These are phyloP conservation scores for Globisporangium lucens DNA, from an alignment of 352 stramenopile genomes.

Conservation along the genomic window DNA sequence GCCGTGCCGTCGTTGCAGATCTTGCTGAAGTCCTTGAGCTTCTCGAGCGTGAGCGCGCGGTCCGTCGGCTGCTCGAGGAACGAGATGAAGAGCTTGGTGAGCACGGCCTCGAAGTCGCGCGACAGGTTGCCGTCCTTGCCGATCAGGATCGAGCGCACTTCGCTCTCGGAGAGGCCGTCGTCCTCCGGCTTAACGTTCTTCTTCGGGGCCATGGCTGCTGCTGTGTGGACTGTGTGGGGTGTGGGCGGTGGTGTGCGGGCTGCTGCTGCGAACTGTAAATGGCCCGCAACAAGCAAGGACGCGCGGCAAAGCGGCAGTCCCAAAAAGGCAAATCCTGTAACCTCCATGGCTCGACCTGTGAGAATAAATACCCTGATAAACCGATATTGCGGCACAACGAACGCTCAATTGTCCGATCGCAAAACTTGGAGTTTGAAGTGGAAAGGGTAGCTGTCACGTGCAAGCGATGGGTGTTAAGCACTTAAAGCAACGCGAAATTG, in stretches of 20 bases:
- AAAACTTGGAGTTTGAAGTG: neutral
- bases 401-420: neutral
- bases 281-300: constrained; percentile 3
- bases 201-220: constrained; percentile 47
- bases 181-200: constrained; percentile 46
- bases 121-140: constrained; percentile 80
- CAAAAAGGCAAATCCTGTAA: constrained; percentile 9
- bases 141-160: constrained; percentile 80
- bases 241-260: neutral
- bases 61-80: constrained; percentile 79
- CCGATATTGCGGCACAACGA: neutral
- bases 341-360: neutral
- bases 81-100: constrained; percentile 84
- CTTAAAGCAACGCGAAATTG: neutral
- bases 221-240: neutral
- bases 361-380: neutral
- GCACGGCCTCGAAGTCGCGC: constrained; percentile 82
- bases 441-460: neutral
- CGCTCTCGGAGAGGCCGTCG: constrained; percentile 69
- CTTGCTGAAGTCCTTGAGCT: constrained; percentile 88
- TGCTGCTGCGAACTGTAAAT: constrained; percentile 14
- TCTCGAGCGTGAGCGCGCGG: constrained; percentile 77
- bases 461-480: neutral
- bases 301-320: constrained; percentile 7
- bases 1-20: constrained; percentile 86